Conservation (phyloP, 2,329 filamentous ascomycete genomes). For the Pseudocercospora eumusae region DNA sequence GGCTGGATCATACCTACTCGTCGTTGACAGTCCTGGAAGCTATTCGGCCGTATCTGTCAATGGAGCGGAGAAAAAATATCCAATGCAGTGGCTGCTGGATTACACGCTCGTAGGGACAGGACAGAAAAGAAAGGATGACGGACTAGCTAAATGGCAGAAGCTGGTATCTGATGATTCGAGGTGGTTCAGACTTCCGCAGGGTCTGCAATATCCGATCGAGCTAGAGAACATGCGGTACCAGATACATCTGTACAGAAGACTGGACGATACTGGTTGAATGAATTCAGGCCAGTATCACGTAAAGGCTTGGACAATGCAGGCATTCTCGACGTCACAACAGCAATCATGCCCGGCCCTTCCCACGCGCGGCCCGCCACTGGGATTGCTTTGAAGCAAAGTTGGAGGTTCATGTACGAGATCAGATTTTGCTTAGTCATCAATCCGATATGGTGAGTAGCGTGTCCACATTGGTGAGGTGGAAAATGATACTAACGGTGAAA, state of each 20-base stretch:
- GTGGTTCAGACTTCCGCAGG: slow-evolving; percentile 74
- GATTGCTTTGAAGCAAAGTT: too few species aligned
- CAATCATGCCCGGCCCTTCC: too few species aligned
- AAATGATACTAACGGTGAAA: too few species aligned
- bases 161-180: slow-evolving; percentile 72
- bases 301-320: neutral
- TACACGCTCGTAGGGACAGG: slow-evolving; percentile 64
- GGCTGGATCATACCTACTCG: slow-evolving; percentile 68
- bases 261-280: slow-evolving; percentile 1
- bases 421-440: too few species aligned
- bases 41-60: slow-evolving; percentile 78
- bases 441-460: neutral
- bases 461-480: too few species aligned
- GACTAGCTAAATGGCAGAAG: slow-evolving; percentile 65
- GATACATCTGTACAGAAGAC: slow-evolving; percentile 70
- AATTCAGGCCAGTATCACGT: neutral
- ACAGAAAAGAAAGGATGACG: slow-evolving; percentile 18
- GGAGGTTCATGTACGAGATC: too few species aligned
- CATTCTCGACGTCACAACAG: too few species aligned
- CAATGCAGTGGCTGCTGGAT: slow-evolving; percentile 91
- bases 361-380: too few species aligned
- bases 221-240: slow-evolving; percentile 96
- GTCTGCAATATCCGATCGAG: slow-evolving; percentile 74
- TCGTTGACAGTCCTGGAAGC: slow-evolving; percentile 90
- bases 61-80: slow-evolving; percentile 66